phyloP scores from a whole-genome alignment of 164 flowering plant species.

The Tinospora cordifolia region DNA sequence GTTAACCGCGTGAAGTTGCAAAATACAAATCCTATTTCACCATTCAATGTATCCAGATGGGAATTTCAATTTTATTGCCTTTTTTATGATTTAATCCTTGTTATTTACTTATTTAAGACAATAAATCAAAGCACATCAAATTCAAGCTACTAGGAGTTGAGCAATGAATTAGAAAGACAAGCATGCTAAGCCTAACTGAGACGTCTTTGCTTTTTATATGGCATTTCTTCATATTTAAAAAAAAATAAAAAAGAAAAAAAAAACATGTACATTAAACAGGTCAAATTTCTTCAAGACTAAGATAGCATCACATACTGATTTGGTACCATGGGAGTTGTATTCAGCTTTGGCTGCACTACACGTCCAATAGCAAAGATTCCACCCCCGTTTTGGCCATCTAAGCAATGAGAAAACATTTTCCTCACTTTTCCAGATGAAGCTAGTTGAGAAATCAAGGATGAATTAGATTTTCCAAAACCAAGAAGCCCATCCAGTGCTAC shows the following conservation, averaged over 20 bases:
- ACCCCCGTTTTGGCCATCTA: conserved; percentile 70
- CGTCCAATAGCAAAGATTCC: conserved; percentile 94
- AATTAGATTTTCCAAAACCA: conserved; percentile 91
- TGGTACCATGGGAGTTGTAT: conserved; percentile 68
- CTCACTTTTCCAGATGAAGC: conserved; percentile 70
- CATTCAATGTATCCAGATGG: too few relatives aligned
- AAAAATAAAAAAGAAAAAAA: neutral
- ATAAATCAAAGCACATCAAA: too few relatives aligned
- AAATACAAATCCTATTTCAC: too few relatives aligned
- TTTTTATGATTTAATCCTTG: too few relatives aligned
- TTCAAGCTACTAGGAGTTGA: too few relatives aligned
- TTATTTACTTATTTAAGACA: too few relatives aligned
- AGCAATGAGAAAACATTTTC: conserved; percentile 81
- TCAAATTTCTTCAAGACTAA: neutral
- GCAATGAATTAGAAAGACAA: too few relatives aligned
- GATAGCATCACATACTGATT: conserved; percentile 58
- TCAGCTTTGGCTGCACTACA: conserved; percentile 70
- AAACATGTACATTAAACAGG: neutral
- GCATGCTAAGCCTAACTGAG: too few relatives aligned
- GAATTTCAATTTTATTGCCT: too few relatives aligned
- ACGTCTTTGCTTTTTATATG: too few relatives aligned
- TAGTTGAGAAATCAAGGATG: conserved; percentile 84
- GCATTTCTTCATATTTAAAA: too few relatives aligned
- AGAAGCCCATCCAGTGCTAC: conserved; percentile 86
- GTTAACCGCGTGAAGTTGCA: too few relatives aligned